Base-by-base conservation (phyloP, 805 yeast genomes). In the Ogataea corticis region DNA sequence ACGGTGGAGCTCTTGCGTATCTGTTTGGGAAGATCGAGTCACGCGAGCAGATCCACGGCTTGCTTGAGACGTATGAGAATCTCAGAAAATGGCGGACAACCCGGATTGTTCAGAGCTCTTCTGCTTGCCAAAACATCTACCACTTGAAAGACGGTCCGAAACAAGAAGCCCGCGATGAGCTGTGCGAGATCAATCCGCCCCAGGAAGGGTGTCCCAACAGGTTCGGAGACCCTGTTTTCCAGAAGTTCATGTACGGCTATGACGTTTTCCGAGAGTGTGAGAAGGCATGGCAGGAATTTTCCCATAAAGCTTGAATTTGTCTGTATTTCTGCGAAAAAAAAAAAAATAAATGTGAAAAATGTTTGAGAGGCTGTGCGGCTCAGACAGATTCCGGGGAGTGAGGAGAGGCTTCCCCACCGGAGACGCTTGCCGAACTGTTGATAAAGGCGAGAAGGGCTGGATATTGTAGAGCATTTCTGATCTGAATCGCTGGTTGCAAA, bases 191-290 rank as follows among this genome's bases (percentile, higher is more conserved):
- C 11, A 30, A 37, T 25, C 49, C 49, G n/a, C 41, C 49, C 4
- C 36, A 36, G 23, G 35, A 23, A 15, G 49, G 42, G 16, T 41
- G 45, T 32, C 49, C 49, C 9, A 41, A 41, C 38, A 36, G 49
- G 28, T 45, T 41, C 19, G 49, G 45, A 2, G 49, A 45, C 23
- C 49, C 49, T 13, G 42, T 33, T 12, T 45, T 45, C 25, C 49
- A 45, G 28, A 32, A 45, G 17, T 45, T 41, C 25, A 16, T 45
- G 45, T 45, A 41, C 18, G 49, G 45, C 9, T 45, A 45, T 27
- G 44, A 45, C 30, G 49, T 45, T 9, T 41, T 45, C 29, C 25
- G 30, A n/a, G 45, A 45, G 18, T 27, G 42, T 37, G 42, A 45
- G 18, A 45, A 41, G 23, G 45, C 37, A 2, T 45, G 49, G 49